Evolutionary conservation across 1,284 basidiomycete genomes (phyloP), one percentile per base, ranked within the genome.

Genomic region (Jaminaea rosea): DNA sequence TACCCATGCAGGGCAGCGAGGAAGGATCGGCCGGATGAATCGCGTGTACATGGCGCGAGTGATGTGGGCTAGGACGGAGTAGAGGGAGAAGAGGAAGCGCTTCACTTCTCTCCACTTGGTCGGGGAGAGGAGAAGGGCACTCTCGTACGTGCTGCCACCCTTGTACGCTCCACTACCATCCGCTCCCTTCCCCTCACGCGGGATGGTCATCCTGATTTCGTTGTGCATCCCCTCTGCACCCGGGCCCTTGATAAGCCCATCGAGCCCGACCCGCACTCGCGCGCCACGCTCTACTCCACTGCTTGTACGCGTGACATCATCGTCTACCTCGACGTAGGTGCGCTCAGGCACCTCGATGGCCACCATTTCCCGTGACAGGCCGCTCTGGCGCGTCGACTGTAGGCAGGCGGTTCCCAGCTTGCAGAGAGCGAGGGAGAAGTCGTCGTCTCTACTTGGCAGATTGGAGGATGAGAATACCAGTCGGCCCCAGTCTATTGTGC

Each of bases 341-440:
- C 48, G 53, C n/a, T 54, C 49, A 46, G 55, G 60, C 8, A 56
- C 56, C 3, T 59, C 49, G 11, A 68, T 50, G 8, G 56, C 52
- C 7, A 58, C 58, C n/a, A 67, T 49, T 44, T 72, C 63, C 17
- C 55, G 51, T 10, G 62, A 58, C 4, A 72, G 26, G 6, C 69
- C 65, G 4, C 60, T 63, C 13, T 68, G 57, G 3, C 62, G 57
- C 2, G 69, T 68, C 37, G 67, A 66, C 44, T 69, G 60, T 47
- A 72, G 61, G 44, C 69, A 72, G 3, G 65, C 62, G 4, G 67
- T 62, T 9, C 67, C 67, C 19, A 72, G 50, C 52, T 69, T 69
- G 59, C 68, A 60, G 4, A 68, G 53, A 1, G 67, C 67, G 8
- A 68, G 17, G 23, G 59, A 58, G 55, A 60, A 72, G 52, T 72